Evolutionary conservation across 805 yeast genomes (phyloP).

Genomic region (Monosporozyma aquatica): DNA sequence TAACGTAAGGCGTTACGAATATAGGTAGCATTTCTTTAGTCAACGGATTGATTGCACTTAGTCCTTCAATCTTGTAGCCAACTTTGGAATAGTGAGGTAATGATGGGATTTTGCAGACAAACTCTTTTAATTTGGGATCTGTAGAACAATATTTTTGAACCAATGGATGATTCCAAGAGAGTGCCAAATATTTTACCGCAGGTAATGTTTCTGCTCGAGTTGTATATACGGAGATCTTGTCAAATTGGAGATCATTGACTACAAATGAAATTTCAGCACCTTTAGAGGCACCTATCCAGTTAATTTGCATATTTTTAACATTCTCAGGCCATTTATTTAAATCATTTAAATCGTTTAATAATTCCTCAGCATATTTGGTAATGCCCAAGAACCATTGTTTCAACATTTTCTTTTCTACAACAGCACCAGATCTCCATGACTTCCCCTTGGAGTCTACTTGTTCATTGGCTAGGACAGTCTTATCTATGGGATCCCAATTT

Average conservation of each 20-base stretch:
- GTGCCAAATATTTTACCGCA: constrained; percentile 74
- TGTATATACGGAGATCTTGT: constrained; percentile 53
- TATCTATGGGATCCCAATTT: constrained; percentile 96
- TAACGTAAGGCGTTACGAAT: constrained; percentile 84
- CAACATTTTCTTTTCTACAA: constrained; percentile 71
- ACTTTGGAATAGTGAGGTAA: constrained; percentile 42
- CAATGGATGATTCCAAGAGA: constrained; percentile 64
- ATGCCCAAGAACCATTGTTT: constrained; percentile 94
- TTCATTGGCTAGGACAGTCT: constrained; percentile 91
- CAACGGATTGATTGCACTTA: constrained; percentile 54
- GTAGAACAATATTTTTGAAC: constrained; percentile 33
- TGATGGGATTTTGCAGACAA: constrained; percentile 34
- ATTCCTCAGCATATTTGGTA: constrained; percentile 64
- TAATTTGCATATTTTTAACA: constrained; percentile 80
- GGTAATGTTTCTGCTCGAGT: constrained; percentile 85
- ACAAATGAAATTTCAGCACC: constrained; percentile 65
- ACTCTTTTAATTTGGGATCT: constrained; percentile 37
- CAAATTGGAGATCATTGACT: constrained; percentile 18
- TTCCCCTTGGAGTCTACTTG: constrained; percentile 87
- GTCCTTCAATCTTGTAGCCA: constrained; percentile 45
- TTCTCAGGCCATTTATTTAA: constrained; percentile 78
- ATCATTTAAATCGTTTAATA: constrained; percentile 52
- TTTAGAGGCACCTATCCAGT: constrained; percentile 87
- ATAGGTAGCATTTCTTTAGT: constrained; percentile 48
- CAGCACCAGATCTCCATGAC: constrained; percentile 96